These are phyloP conservation scores for Talaromyces sp. DNA, from an alignment of 2,329 filamentous ascomycete species.

Conservation along the genomic window DNA sequence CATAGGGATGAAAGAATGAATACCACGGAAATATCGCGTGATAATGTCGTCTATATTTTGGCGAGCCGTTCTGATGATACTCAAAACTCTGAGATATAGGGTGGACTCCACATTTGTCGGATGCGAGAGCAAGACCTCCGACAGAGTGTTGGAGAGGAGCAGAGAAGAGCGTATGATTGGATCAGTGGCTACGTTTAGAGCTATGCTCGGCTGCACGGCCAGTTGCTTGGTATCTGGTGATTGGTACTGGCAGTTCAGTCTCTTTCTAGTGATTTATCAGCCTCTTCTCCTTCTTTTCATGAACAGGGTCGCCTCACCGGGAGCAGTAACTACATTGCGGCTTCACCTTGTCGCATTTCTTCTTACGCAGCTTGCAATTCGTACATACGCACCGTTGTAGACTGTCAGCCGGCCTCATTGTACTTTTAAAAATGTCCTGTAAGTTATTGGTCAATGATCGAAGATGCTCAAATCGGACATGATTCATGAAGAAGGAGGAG, in stretches of 20 bases:
- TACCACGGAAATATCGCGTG: constrained; percentile 28
- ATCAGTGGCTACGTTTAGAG: not conserved
- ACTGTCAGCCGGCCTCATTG: not conserved
- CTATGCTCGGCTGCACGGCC: not conserved
- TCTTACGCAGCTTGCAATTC: constrained; percentile 16
- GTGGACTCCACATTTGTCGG: constrained; percentile 12
- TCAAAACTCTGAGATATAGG: not conserved
- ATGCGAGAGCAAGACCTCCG: constrained; percentile 3
- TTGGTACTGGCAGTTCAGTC: constrained; percentile 3
- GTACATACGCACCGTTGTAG: constrained; percentile 4
- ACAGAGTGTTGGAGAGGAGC: constrained; percentile 4
- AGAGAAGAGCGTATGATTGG: constrained; percentile 12
- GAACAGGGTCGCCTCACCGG: constrained; percentile 9
- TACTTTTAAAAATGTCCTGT: not conserved
- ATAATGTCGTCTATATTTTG: constrained; percentile 27
- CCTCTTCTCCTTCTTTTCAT: no score
- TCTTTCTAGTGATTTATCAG: not conserved
- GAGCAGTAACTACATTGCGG: constrained; percentile 16
- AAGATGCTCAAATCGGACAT: not conserved
- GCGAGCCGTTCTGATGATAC: constrained; percentile 20
- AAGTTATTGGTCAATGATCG: not conserved
- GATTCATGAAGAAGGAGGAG: not conserved
- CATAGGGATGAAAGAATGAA: constrained; percentile 29
- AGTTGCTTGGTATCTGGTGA: not conserved
- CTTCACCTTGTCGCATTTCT: constrained; percentile 13